Conservation (phyloP, 805 yeast genomes). For the Cyberlindnera saturnus region DNA sequence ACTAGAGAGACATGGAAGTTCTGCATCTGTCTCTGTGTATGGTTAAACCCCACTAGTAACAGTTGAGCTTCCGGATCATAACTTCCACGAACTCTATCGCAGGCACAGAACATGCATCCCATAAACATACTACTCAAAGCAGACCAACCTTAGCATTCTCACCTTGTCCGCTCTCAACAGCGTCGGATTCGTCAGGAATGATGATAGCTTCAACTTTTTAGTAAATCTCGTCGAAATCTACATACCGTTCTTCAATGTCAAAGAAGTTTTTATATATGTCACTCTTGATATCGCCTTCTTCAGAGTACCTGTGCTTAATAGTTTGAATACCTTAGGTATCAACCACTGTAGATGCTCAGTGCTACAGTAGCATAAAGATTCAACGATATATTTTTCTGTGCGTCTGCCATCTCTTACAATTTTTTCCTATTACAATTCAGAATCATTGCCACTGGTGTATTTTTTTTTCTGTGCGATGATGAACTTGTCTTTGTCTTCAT, state of each 20-base stretch:
- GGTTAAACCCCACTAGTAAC: conserved; percentile 14
- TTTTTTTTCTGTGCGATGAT: conserved; percentile 8
- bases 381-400: too few species aligned
- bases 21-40: conserved; percentile 17
- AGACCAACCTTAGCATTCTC: conserved; percentile 37
- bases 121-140: conserved; percentile 39
- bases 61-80: conserved; percentile 15
- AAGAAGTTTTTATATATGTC: conserved; percentile 15
- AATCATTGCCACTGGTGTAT: conserved; percentile 2
- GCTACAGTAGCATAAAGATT: too few species aligned
- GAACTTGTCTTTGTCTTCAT: conserved; percentile 11
- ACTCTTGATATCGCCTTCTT: conserved; percentile 26
- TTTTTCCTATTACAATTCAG: conserved; percentile 14
- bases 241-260: conserved; percentile 19
- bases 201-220: conserved; percentile 38
- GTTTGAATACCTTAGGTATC: conserved; percentile 26
- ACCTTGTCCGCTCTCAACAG: conserved; percentile 31
- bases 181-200: conserved; percentile 38
- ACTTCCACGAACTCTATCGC: conserved; percentile 41
- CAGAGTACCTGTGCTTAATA: conserved; percentile 33
- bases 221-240: conserved; percentile 29
- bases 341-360: too few species aligned
- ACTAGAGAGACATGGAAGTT: conserved; percentile 27
- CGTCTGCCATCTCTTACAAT: conserved; percentile 1
- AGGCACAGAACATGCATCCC: conserved; percentile 52